phyloP scores from a whole-genome alignment of 2,329 filamentous ascomycete species.

The Pseudogymnoascus sp. region DNA sequence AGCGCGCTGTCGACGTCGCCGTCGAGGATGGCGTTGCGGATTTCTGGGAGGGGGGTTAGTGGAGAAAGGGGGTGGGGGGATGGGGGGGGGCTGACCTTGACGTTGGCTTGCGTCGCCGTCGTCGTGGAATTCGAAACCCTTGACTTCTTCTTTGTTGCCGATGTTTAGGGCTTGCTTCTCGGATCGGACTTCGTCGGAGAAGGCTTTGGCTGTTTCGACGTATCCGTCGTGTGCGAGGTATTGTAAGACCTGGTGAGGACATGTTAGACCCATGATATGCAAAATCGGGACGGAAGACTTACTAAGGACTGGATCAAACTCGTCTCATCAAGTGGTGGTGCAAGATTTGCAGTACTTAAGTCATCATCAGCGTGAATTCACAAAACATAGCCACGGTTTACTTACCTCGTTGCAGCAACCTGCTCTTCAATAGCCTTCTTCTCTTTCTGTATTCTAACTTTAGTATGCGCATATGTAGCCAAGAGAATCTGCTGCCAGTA shows the following conservation, averaged over 20 bases:
- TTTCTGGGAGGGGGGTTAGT: constrained; percentile 46
- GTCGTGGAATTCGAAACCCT: constrained; percentile 61
- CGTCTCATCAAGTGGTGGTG: constrained; percentile 61
- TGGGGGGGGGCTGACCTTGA: constrained; percentile 57
- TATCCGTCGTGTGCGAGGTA: constrained; percentile 94
- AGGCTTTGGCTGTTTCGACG: constrained; percentile 82
- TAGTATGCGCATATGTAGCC: background rate
- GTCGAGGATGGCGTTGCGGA: constrained; percentile 77
- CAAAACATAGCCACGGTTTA: background rate
- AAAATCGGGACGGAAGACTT: constrained; percentile 18
- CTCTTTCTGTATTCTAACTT: constrained; percentile 20
- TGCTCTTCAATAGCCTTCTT: constrained; percentile 30
- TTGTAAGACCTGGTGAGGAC: constrained; percentile 51
- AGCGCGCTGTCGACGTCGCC: constrained; percentile 88
- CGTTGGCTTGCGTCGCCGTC: constrained; percentile 80
- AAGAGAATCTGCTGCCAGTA: background rate
- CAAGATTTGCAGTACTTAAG: constrained; percentile 36
- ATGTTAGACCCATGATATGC: background rate
- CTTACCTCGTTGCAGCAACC: constrained; percentile 45
- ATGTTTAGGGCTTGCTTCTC: constrained; percentile 64
- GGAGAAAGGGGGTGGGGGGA: background rate
- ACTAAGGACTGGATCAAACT: constrained; percentile 75
- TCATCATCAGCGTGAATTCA: constrained; percentile 9
- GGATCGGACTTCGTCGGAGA: constrained; percentile 69
- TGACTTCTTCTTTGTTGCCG: constrained; percentile 43